phyloP scores from a whole-genome alignment of 352 stramenopile genomes.

The Plasmopara halstedii region DNA sequence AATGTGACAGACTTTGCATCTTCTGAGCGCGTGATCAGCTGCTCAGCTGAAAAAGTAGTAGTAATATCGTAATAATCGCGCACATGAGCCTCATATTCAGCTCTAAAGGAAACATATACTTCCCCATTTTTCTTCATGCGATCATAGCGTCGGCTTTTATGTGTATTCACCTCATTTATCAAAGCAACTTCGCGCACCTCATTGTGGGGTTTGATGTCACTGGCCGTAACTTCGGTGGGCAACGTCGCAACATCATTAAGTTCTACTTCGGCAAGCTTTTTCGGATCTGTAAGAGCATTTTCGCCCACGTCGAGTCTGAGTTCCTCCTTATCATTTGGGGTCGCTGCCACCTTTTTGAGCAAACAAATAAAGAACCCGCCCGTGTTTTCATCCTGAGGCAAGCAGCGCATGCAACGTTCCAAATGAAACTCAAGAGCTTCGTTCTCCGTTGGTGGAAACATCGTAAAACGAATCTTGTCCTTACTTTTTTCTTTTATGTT shows the following conservation, averaged over 20 bases:
- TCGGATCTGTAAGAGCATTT: slow-evolving; percentile 1
- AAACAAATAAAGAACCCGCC: slow-evolving; percentile 99
- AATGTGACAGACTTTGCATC: slow-evolving; percentile 83
- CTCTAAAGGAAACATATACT: slow-evolving; percentile 65
- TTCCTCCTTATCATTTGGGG: slow-evolving; percentile 29
- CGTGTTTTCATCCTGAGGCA: slow-evolving; percentile 95
- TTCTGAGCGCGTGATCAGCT: slow-evolving; percentile 85
- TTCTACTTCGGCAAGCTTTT: background rate
- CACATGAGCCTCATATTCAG: slow-evolving; percentile 49
- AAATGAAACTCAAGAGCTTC: slow-evolving; percentile 77
- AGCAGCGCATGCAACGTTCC: slow-evolving; percentile 93
- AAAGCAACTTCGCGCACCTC: slow-evolving; percentile 6
- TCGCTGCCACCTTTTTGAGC: slow-evolving; percentile 87
- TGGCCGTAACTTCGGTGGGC: slow-evolving; percentile 10
- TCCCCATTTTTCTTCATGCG: slow-evolving; percentile 52
- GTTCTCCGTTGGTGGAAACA: slow-evolving; percentile 85
- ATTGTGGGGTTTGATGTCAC: slow-evolving; percentile 16
- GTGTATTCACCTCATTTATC: slow-evolving; percentile 18
- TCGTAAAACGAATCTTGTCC: slow-evolving; percentile 75
- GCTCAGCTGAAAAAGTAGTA: slow-evolving; percentile 51
- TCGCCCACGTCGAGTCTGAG: slow-evolving; percentile 2
- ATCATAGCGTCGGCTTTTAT: slow-evolving; percentile 38
- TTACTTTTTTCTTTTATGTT: slow-evolving; percentile 58
- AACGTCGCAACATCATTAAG: slow-evolving; percentile 11
- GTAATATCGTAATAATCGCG: slow-evolving; percentile 74